A percentile compares a stretch with the other conserved stretches of the same genome.
Evolutionary conservation across 495 filamentous ascomycete species (phyloP).

Genomic region (Aspergillus campestris): DNA sequence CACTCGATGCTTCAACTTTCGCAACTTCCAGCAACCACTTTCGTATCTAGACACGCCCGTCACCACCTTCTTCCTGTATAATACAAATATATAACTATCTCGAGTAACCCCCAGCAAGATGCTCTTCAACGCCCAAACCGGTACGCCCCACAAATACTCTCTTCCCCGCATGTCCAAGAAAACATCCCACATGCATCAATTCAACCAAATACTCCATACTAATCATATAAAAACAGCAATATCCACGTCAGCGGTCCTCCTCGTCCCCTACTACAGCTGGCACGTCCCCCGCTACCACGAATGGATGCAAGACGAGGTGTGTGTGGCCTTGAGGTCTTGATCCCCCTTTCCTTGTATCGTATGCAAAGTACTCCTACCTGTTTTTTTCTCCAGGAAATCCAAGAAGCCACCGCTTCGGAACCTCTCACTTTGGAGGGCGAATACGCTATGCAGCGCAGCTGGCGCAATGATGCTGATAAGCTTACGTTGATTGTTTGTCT

Average conservation of each 20-base stretch:
- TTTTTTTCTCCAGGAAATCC: slow-evolving; percentile 52
- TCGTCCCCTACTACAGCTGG: slow-evolving; percentile 75
- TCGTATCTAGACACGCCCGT: no score
- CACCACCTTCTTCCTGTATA: neutral
- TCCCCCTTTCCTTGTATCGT: neutral
- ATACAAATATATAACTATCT: neutral
- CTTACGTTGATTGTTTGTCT: slow-evolving; percentile 39
- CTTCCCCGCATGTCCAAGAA: neutral
- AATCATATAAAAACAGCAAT: slow-evolving; percentile 44
- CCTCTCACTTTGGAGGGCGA: slow-evolving; percentile 69
- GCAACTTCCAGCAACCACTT: no score
- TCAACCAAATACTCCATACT: neutral
- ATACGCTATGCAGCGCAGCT: slow-evolving; percentile 75
- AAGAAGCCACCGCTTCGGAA: slow-evolving; percentile 76
- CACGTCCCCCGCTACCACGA: slow-evolving; percentile 77
- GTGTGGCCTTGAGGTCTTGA: slow-evolving; percentile 1
- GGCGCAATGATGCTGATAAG: slow-evolving; percentile 62
- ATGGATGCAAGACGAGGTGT: slow-evolving; percentile 86
- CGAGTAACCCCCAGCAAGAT: slow-evolving; percentile 12
- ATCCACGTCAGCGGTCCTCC: slow-evolving; percentile 52
- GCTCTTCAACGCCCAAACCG: slow-evolving; percentile 36
- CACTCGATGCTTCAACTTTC: no score
- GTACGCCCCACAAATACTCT: slow-evolving; percentile 11
- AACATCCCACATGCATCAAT: neutral
- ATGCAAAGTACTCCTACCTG: neutral